A percentile compares a stretch with the other conserved stretches of the same genome.
Conservation (phyloP, 1,284 basidiomycete genomes). For the Puccinia novopanici region DNA sequence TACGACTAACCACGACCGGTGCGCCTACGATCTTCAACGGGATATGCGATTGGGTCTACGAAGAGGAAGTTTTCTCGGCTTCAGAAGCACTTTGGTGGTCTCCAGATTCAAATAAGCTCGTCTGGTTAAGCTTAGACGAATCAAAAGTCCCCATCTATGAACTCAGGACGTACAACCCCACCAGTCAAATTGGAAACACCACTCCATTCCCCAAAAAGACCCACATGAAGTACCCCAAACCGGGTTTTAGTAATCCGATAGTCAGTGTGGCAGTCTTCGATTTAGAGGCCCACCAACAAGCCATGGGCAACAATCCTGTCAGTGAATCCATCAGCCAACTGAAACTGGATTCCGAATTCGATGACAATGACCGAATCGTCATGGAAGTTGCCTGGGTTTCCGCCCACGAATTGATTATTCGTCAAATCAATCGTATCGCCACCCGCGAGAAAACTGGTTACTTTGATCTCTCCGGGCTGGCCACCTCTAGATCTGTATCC, state of each 20-base stretch:
- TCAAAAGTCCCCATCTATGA: constrained; percentile 79
- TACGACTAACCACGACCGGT: constrained; percentile 79
- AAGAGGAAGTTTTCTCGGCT: constrained; percentile 66
- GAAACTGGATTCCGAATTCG: constrained; percentile 68
- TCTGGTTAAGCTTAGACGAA: constrained; percentile 86
- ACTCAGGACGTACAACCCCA: constrained; percentile 85
- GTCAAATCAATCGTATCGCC: constrained; percentile 81
- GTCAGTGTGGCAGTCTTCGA: constrained; percentile 83
- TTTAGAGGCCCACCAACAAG: constrained; percentile 62
- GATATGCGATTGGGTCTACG: constrained; percentile 75
- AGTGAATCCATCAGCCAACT: constrained; percentile 65
- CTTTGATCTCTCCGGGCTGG: constrained; percentile 65
- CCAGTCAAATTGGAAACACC: constrained; percentile 68
- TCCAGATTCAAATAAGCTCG: constrained; percentile 75
- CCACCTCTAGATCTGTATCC: neutral
- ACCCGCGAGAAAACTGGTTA: constrained; percentile 74
- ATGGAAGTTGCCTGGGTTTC: constrained; percentile 83
- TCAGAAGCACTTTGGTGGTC: constrained; percentile 88
- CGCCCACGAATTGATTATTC: constrained; percentile 73
- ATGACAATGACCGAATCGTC: constrained; percentile 70
- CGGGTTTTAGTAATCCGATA: constrained; percentile 84
- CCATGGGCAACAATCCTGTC: constrained; percentile 54
- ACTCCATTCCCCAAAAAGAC: constrained; percentile 75
- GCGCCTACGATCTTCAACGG: constrained; percentile 85
- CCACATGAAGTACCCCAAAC: constrained; percentile 81